These are phyloP conservation scores for Cudoniella acicularis DNA, from an alignment of 495 filamentous ascomycete genomes.

Conservation along the genomic window DNA sequence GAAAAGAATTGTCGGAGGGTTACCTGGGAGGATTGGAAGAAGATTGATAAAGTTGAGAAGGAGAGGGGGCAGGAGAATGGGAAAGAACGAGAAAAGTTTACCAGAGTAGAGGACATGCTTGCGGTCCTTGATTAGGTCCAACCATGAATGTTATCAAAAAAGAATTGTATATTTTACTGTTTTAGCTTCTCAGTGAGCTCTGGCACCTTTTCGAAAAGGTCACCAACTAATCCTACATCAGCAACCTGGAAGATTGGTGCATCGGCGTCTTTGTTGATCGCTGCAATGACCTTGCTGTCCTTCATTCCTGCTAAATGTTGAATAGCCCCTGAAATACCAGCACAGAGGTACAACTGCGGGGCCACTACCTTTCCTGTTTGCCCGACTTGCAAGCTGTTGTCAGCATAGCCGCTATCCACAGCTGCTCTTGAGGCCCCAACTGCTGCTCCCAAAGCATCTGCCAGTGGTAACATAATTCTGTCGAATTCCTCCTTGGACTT, in stretches of 20 bases:
- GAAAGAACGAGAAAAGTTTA: conserved; percentile 85
- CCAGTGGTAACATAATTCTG: conserved; percentile 81
- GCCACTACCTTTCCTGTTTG: conserved; percentile 99
- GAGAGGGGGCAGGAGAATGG: conserved; percentile 59
- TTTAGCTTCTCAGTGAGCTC: conserved; percentile 96
- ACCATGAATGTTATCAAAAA: conserved; percentile 4
- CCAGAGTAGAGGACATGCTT: conserved; percentile 74
- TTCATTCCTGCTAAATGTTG: conserved; percentile 99
- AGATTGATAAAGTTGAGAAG: conserved; percentile 76
- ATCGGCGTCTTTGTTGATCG: conserved; percentile 96
- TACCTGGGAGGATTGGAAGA: conserved; percentile 81
- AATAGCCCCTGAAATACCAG: conserved; percentile 94
- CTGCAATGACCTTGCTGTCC: conserved; percentile 98
- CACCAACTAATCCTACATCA: conserved; percentile 90
- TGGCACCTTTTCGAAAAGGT: conserved; percentile 92
- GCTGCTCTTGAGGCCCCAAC: conserved; percentile 93
- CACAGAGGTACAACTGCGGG: conserved; percentile 90
- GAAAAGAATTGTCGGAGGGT: conserved; percentile 53
- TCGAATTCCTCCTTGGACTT: conserved; percentile 99
- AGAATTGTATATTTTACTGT: conserved; percentile 40
- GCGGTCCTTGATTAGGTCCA: conserved; percentile 41
- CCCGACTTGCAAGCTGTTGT: conserved; percentile 97
- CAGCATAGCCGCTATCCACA: conserved; percentile 97
- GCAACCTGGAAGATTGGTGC: conserved; percentile 98
- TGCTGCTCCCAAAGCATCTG: conserved; percentile 86